Evolutionary conservation across 208 protist species (phyloP).

Genomic region (Acanthamoeba culbertsoni): DNA sequence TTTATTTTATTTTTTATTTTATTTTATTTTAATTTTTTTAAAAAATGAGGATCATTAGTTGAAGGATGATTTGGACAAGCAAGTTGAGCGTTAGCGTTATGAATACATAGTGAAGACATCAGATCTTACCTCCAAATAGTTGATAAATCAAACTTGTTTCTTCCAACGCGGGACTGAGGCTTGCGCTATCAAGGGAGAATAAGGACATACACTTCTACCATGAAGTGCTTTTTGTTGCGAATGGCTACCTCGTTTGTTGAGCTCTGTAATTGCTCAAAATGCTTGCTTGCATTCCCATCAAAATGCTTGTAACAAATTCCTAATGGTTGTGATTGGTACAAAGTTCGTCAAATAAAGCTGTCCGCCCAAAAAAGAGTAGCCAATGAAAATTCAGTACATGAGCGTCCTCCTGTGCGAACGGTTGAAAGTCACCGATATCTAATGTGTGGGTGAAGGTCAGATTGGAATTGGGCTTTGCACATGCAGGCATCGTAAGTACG

Average conservation of each 20-base stretch:
- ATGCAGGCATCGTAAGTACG: background rate
- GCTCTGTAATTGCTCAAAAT: slow-evolving; percentile 3
- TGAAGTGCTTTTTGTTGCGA: background rate
- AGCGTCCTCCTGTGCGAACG: slow-evolving; percentile 50
- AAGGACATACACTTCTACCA: background rate
- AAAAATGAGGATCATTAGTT: too few species aligned
- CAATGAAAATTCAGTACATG: too few species aligned
- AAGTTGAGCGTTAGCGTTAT: too few species aligned
- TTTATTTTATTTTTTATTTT: too few species aligned
- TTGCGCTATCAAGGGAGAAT: background rate
- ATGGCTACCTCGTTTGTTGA: background rate
- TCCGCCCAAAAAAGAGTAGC: too few species aligned
- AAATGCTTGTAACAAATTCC: background rate
- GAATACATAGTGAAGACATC: background rate
- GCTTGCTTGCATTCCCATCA: slow-evolving; percentile 35
- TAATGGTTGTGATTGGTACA: background rate
- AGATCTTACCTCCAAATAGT: slow-evolving; percentile 34
- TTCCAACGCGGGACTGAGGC: background rate
- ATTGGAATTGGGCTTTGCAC: too few species aligned
- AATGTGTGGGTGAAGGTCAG: too few species aligned
- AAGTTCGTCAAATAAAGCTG: too few species aligned
- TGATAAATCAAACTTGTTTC: slow-evolving; percentile 48
- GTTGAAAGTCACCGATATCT: slow-evolving; percentile 51
- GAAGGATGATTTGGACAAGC: too few species aligned
- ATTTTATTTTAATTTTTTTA: too few species aligned